Evolutionary conservation across 306 rosid species (phyloP).

Genomic region (Ochetophila trinervis): DNA sequence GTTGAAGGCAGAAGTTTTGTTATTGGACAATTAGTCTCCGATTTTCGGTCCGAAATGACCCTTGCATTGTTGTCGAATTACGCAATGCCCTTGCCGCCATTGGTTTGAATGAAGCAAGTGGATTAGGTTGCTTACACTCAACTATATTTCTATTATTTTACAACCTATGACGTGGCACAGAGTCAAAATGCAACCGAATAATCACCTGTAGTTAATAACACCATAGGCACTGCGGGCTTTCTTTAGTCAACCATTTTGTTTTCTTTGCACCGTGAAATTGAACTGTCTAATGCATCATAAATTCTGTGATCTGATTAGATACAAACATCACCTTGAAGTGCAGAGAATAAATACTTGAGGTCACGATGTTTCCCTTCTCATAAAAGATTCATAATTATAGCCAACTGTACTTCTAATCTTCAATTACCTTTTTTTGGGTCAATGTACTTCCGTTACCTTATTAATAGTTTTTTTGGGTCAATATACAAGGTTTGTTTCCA

Average conservation of each 20-base stretch:
- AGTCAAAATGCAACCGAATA: too few relatives aligned
- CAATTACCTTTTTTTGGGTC: too few relatives aligned
- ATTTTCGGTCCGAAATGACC: not conserved
- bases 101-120: not conserved
- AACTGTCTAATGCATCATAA: too few relatives aligned
- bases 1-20: not conserved
- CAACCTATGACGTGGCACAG: not conserved
- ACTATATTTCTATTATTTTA: conserved; percentile 6
- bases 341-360: too few relatives aligned
- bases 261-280: not conserved
- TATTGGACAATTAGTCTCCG: conserved; percentile 4
- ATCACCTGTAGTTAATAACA: not conserved
- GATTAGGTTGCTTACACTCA: conserved; percentile 27
- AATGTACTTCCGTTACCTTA: too few relatives aligned
- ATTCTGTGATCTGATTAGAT: not conserved
- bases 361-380: not conserved
- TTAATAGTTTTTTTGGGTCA: too few relatives aligned
- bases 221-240: not conserved
- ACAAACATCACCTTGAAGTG: too few relatives aligned
- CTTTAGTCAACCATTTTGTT: not conserved
- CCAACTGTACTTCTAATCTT: too few relatives aligned
- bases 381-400: not conserved
- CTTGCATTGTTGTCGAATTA: not conserved
- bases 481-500: too few relatives aligned
- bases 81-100: not conserved